Base-by-base conservation (phyloP, 768 basidiomycete genomes). In the Cystofilobasidium ferigula region DNA sequence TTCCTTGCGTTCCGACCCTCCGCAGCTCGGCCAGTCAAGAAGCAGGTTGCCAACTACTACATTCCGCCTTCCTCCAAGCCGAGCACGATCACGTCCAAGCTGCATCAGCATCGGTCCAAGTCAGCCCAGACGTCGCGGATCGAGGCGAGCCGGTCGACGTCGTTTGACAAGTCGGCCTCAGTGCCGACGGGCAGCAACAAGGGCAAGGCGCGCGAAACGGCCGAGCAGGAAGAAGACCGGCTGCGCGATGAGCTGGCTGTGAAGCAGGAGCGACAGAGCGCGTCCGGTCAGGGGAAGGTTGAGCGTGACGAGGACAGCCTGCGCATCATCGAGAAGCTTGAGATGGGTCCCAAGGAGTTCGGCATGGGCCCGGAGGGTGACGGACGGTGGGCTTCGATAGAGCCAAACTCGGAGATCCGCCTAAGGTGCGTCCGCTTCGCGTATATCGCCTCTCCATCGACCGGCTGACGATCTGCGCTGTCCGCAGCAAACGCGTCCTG, bases 381-480 rank as follows among this genome's bases (percentile, higher is more conserved):
- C 72, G 86, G 87, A 0, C 71, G 78, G 20, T 99, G 93, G 72
- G 79, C 86, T 69, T 81, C 78, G 58, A 74, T 92, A 6, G 95
- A 99, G 74, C 95, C 95, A 0, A 88, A 95, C 77, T 93, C 91
- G 34, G 83, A 86, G 7, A 94, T 97, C 57, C 81, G 85, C 59
- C 80, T 99, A 30, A 80, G 76, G 93, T 95, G 73, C 65, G 88
- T 81, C 3, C 34, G 12, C 40, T 32, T 28, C 18, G 62, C 32
- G 12, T 22, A 54, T 66, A n/a, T 59, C 24, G 30, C n/a, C 2
- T 26, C 47, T 35, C 20, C 35, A 22, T n/a, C 32, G 36, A 43
- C 20, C 47, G 26, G 38, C 64, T 69, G 63, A 63, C 57, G 40
- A 24, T 9, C 13, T 20, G 56, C 45, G 42, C 24, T n/a, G 22